Conservation (phyloP, 2,329 filamentous ascomycete species). For the Fusarium zealandicum region DNA sequence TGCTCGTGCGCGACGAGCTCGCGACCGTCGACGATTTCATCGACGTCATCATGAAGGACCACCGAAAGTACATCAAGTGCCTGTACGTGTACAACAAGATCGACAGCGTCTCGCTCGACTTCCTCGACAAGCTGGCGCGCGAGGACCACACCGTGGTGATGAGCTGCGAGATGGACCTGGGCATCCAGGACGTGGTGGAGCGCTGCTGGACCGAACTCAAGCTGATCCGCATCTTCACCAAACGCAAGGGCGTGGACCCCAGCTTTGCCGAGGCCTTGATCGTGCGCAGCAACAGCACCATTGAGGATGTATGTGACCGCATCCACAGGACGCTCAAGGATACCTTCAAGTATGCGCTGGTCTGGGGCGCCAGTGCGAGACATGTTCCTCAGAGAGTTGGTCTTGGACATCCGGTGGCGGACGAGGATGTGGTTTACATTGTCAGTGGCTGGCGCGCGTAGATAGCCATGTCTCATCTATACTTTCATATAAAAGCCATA, state of each 20-base stretch:
- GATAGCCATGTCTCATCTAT: background rate
- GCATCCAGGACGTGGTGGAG: slow-evolving; percentile 91
- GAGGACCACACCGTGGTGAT: slow-evolving; percentile 96
- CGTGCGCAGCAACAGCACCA: slow-evolving; percentile 83
- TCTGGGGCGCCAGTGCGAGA: slow-evolving; percentile 95
- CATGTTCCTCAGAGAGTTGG: slow-evolving; percentile 96
- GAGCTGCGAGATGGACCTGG: slow-evolving; percentile 95
- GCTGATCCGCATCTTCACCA: slow-evolving; percentile 93
- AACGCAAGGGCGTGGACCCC: slow-evolving; percentile 90
- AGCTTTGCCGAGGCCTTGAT: slow-evolving; percentile 92
- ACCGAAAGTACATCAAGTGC: slow-evolving; percentile 94
- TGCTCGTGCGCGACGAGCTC: slow-evolving; percentile 92
- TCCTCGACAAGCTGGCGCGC: slow-evolving; percentile 87
- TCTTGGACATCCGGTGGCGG: slow-evolving; percentile 77
- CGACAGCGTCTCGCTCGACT: slow-evolving; percentile 91
- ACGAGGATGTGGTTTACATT: slow-evolving; percentile 74
- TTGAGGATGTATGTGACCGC: slow-evolving; percentile 97
- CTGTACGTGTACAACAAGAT: slow-evolving; percentile 99
- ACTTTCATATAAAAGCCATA: background rate
- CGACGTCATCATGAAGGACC: slow-evolving; percentile 99
- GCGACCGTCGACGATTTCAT: slow-evolving; percentile 98
- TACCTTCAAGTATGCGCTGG: slow-evolving; percentile 97
- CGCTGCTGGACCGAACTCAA: slow-evolving; percentile 92
- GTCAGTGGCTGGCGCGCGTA: slow-evolving; percentile 70
- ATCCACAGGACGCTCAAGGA: slow-evolving; percentile 96